Evolutionary conservation across 306 rosid genomes (phyloP).

Genomic region (Trifolium repens): DNA sequence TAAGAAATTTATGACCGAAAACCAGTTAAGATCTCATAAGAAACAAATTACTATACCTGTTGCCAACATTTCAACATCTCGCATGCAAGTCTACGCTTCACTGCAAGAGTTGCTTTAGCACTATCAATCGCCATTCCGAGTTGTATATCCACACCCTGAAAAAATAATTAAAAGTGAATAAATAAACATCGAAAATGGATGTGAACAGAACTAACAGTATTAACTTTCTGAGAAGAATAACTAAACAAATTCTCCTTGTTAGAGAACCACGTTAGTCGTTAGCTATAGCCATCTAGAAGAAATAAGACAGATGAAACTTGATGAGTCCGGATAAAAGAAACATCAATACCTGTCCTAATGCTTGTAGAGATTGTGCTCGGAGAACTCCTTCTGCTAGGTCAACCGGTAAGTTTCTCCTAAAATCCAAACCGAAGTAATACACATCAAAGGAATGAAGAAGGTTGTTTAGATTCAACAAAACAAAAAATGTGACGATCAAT

Average conservation of each 20-base stretch:
- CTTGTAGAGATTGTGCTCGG: constrained; percentile 91
- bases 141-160: constrained; percentile 92
- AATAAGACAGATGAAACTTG: constrained; percentile 7
- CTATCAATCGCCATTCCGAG: constrained; percentile 98
- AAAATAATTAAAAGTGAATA: constrained; percentile 32
- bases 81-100: constrained; percentile 97
- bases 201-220: constrained; percentile 2
- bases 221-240: constrained; percentile 11
- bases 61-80: constrained; percentile 99
- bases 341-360: constrained; percentile 82
- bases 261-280: not conserved
- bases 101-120: constrained; percentile 97
- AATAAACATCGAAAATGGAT: constrained; percentile 30
- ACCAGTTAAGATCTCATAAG: not conserved
- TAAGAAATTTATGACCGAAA: constrained; percentile 3
- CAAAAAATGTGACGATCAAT: constrained; percentile 3
- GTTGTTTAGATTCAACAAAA: constrained; percentile 27
- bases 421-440: constrained; percentile 41
- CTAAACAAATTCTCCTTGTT: constrained; percentile 1
- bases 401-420: constrained; percentile 90
- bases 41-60: constrained; percentile 61
- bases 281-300: constrained; percentile 8
- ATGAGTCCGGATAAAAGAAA: constrained; percentile 31
- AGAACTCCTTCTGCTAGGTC: constrained; percentile 96
- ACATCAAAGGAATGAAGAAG: constrained; percentile 30